Percentiles rank a stretch among this genome's conserved stretches.
Conservation (phyloP, 1,284 basidiomycete genomes). For the Irpex lacteus region DNA sequence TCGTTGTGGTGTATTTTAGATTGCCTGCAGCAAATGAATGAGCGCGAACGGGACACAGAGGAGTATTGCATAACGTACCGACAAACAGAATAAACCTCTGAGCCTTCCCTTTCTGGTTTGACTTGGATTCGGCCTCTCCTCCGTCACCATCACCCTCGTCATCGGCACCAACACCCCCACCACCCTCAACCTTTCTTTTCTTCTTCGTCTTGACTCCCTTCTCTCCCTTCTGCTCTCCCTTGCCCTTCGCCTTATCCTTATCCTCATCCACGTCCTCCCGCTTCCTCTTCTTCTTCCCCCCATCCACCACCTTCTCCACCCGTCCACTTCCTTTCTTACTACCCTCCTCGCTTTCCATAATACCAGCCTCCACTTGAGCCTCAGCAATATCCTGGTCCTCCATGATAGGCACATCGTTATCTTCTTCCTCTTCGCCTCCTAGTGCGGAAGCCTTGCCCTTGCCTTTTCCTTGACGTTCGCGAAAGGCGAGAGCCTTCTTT, state of each 20-base stretch:
- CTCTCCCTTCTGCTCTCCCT: constrained; percentile 18
- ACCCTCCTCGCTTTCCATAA: constrained; percentile 53
- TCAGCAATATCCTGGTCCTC: constrained; percentile 57
- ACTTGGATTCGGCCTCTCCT: constrained; percentile 12
- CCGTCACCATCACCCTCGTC: constrained; percentile 29
- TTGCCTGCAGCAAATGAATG: constrained; percentile 58
- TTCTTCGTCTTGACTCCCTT: constrained; percentile 31
- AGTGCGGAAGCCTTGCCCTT: constrained; percentile 24
- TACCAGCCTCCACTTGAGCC: constrained; percentile 49
- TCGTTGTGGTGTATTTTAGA: constrained; percentile 81
- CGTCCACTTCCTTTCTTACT: constrained; percentile 35
- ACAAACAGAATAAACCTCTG: constrained; percentile 87
- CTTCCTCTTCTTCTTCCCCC: constrained; percentile 32
- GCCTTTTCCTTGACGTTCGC: constrained; percentile 58
- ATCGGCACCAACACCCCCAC: constrained; percentile 25
- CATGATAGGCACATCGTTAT: constrained; percentile 40
- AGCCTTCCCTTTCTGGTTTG: constrained; percentile 33
- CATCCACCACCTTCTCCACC: constrained; percentile 32
- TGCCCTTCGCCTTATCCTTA: constrained; percentile 2
- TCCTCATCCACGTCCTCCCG: constrained; percentile 24
- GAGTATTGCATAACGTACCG: constrained; percentile 67
- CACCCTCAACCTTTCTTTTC: constrained; percentile 25
- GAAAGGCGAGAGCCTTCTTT: constrained; percentile 84
- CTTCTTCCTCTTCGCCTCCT: constrained; percentile 27
- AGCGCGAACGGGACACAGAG: neutral